These are phyloP conservation scores for Beauveria rudraprayagi DNA, from an alignment of 2,329 filamentous ascomycete species.

Conservation along the genomic window DNA sequence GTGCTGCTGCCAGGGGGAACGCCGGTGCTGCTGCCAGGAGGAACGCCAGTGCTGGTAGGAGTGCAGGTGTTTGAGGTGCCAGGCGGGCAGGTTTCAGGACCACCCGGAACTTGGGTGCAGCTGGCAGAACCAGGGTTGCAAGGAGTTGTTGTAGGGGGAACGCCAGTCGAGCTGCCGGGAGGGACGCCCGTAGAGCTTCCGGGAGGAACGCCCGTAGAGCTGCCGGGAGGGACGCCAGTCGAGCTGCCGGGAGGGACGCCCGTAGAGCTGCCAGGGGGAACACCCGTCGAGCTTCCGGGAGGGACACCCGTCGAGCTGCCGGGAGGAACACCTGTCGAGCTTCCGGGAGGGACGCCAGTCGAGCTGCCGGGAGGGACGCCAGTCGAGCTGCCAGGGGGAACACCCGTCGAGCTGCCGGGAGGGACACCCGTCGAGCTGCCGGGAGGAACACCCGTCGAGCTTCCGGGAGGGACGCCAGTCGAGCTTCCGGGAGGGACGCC, in stretches of 20 bases:
- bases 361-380: neutral
- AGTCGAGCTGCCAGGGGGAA: neutral
- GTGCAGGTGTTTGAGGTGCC: neutral
- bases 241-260: neutral
- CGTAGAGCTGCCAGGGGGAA: neutral
- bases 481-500: no score
- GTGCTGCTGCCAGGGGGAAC: neutral
- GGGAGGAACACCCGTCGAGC: neutral
- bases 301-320: no score
- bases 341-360: neutral
- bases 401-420: neutral
- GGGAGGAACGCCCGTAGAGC: neutral
- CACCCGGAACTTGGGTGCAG: no score
- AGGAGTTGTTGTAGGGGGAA: neutral
- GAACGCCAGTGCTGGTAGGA: neutral
- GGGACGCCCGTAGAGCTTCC: no score
- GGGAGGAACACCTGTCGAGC: no score
- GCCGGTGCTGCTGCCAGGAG: neutral
- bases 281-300: neutral
- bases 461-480: neutral
- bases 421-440: neutral
- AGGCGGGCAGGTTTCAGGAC: no score
- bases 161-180: no score
- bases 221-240: no score
- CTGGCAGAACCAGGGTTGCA: no score